Conservation (phyloP, 2,329 filamentous ascomycete species). For the Cercospora nicotianae region DNA sequence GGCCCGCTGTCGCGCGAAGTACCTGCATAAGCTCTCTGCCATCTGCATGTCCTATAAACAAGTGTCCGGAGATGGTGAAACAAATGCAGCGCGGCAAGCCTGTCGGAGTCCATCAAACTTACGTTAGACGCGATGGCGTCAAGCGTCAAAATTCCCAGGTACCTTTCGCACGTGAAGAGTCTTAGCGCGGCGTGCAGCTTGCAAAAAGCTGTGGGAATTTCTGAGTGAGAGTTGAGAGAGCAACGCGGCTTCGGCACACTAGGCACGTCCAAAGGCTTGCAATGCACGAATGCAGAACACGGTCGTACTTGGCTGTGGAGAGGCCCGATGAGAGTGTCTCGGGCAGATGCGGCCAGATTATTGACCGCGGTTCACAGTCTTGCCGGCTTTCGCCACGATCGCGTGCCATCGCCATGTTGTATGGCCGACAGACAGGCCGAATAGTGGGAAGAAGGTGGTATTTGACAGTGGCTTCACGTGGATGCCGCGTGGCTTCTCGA, state of each 20-base stretch:
- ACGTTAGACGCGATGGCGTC: conserved; percentile 6
- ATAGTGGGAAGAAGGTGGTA: neutral
- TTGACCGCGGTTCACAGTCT: neutral
- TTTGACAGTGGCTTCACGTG: neutral
- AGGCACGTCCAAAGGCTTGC: neutral
- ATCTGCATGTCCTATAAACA: neutral
- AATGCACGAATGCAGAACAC: neutral
- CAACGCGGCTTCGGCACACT: neutral
- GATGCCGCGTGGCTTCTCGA: neutral
- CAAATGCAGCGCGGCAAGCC: conserved; percentile 1
- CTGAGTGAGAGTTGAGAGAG: neutral
- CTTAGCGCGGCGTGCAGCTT: neutral
- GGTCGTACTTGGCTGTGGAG: neutral
- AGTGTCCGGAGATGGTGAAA: conserved; percentile 7
- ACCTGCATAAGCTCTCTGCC: conserved; percentile 3
- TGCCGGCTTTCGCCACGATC: neutral
- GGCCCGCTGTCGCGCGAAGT: neutral
- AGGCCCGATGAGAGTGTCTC: neutral
- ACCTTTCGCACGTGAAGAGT: conserved; percentile 3
- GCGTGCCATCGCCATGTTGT: neutral
- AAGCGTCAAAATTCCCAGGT: neutral
- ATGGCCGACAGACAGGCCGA: neutral
- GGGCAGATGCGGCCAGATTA: neutral
- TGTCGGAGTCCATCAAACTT: conserved; percentile 6
- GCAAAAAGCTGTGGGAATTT: neutral